Evolutionary conservation across 106 monocot genomes (phyloP).

Genomic region (Vanilla planifolia): DNA sequence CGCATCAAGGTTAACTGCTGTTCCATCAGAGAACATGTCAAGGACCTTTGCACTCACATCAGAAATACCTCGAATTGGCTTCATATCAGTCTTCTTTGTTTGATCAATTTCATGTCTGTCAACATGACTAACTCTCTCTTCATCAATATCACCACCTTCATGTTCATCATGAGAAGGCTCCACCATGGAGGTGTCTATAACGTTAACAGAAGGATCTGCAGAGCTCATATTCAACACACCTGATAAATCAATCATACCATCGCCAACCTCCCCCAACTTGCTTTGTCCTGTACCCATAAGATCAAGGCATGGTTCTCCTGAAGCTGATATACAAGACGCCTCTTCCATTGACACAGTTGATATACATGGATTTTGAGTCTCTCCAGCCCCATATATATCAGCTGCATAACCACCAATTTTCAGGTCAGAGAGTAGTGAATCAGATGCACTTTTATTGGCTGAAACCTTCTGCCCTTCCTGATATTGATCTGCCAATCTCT

Average conservation of each 20-base stretch:
- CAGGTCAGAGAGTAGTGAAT: constrained; percentile 21
- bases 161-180: constrained; percentile 47
- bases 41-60: constrained; percentile 12
- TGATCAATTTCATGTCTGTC: constrained; percentile 10
- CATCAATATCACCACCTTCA: constrained; percentile 20
- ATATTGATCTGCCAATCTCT: constrained; percentile 64
- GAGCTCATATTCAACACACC: constrained; percentile 17
- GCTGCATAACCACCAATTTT: constrained; percentile 41
- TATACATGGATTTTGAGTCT: constrained; percentile 31
- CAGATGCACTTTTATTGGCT: constrained; percentile 25
- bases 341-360: constrained; percentile 82
- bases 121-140: constrained; percentile 7
- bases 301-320: constrained; percentile 32
- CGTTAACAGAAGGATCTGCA: constrained; percentile 21
- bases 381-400: constrained; percentile 38
- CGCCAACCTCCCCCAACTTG: constrained; percentile 68
- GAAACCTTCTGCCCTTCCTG: constrained; percentile 39
- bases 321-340: constrained; percentile 51
- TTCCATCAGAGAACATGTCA: constrained; percentile 19
- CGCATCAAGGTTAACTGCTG: constrained; percentile 11
- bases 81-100: constrained; percentile 10
- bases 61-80: constrained; percentile 11
- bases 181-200: constrained; percentile 71
- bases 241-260: constrained; percentile 83
- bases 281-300: constrained; percentile 12